Evolutionary conservation across 2,329 filamentous ascomycete genomes (phyloP), one percentile per base, ranked within the genome.

Genomic region (Stachybotrys chartarum): DNA sequence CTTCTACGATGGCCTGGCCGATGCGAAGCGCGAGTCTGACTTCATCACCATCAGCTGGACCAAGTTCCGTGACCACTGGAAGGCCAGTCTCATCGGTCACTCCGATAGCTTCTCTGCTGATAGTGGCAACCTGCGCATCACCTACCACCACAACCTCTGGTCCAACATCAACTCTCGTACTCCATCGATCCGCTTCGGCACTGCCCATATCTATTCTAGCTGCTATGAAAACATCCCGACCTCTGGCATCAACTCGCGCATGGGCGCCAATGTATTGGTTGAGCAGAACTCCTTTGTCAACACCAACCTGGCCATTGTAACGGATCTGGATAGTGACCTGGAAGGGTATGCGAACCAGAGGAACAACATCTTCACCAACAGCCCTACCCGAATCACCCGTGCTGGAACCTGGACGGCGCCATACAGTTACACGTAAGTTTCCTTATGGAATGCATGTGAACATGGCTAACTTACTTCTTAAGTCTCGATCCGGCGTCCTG

Each of bases 1-100:
- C 67, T 81, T 79, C 69, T 84, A 81, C 64, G 82, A 84, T 55
- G 81, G 81, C n/a, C 73, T 84, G 1, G 67, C 81, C 45, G 82
- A 85, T 58, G 70, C 83, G 46, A 83, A 78, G 56, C 80, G 82
- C 61, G 81, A 74, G 30, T 72, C 77, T 3, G 80, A 85, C 70
- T 84, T 71, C 63, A 67, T 82, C 54, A 81, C 69, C 24, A 60
- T 71, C 56, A 64, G 62, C 24, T 60, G 63, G 63, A 59, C 57
- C 50, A 60, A 61, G 57, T 64, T 63, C 57, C 57, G 51, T 11
- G 57, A 68, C 56, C 81, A 85, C 77, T 85, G 75, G 73, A 86
- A 85, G 69, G 80, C 76, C n/a, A 80, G 78, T 0, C 73, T 85
- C 14, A 72, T 84, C 58, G 82, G 79, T 30, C 81, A 85, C 73